Evolutionary conservation across 108 stramenopile genomes (phyloP).

Genomic region (Bacterosira constricta): DNA sequence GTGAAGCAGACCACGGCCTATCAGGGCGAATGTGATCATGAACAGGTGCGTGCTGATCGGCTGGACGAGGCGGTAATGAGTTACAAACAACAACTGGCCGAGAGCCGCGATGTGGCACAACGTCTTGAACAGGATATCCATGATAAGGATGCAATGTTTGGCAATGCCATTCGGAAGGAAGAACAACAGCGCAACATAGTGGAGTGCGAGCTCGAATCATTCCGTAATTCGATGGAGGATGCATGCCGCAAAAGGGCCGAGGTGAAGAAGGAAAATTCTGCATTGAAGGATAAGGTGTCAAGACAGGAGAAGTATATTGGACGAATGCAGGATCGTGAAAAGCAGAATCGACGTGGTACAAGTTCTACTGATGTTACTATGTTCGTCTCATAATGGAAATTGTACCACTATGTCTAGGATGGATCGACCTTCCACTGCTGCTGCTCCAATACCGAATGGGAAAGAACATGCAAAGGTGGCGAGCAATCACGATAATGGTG

Average conservation of each 20-base stretch:
- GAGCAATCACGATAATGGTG: too few relatives aligned
- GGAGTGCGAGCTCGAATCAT: slow-evolving; percentile 27
- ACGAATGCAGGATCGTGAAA: slow-evolving; percentile 30
- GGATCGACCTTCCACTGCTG: slow-evolving; percentile 1
- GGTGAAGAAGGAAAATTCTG: slow-evolving; percentile 29
- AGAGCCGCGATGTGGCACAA: neutral
- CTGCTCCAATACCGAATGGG: too few relatives aligned
- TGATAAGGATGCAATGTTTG: slow-evolving; percentile 20
- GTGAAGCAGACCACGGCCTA: slow-evolving; percentile 6
- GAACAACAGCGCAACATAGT: slow-evolving; percentile 27
- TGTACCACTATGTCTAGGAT: neutral
- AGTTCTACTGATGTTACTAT: too few relatives aligned
- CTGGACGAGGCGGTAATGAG: slow-evolving; percentile 5
- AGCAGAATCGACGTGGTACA: slow-evolving; percentile 12
- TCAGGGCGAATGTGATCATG: slow-evolving; percentile 7
- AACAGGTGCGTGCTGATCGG: neutral
- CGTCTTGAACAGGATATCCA: slow-evolving; percentile 20
- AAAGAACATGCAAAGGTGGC: too few relatives aligned
- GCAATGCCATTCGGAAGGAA: slow-evolving; percentile 28
- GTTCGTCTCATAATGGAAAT: neutral
- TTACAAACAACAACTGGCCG: slow-evolving; percentile 6
- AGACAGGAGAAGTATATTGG: slow-evolving; percentile 40
- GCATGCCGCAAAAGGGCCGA: slow-evolving; percentile 7
- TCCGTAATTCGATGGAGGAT: slow-evolving; percentile 16
- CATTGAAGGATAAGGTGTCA: slow-evolving; percentile 17